Conservation (phyloP, 305 asterid species). For the Fraxinus ornus region DNA sequence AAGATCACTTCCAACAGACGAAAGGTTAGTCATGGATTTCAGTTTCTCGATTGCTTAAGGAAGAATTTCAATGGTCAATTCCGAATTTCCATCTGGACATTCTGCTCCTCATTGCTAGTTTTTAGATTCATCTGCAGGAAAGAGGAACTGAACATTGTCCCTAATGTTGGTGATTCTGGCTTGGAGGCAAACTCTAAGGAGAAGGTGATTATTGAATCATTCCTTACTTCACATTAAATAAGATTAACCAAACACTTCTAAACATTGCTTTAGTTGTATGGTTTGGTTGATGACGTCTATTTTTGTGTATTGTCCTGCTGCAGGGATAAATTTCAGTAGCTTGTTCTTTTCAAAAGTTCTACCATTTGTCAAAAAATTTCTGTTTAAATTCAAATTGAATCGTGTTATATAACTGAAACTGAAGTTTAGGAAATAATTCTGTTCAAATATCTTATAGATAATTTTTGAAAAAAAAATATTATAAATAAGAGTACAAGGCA, state of each 20-base stretch:
- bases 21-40: slow-evolving; percentile 29
- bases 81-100: not conserved
- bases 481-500: not conserved
- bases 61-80: not conserved
- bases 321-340: not conserved
- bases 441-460: not conserved
- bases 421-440: not conserved
- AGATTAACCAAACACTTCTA: not conserved
- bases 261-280: not conserved
- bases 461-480: not conserved
- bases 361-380: not conserved
- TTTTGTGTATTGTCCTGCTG: not conserved
- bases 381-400: not conserved
- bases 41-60: not conserved
- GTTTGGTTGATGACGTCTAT: not conserved
- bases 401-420: not conserved
- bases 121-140: slow-evolving; percentile 30
- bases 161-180: slow-evolving; percentile 21
- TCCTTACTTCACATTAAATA: slow-evolving; percentile 9
- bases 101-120: slow-evolving; percentile 1
- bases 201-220: slow-evolving; percentile 30
- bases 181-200: slow-evolving; percentile 20
- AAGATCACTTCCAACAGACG: slow-evolving; percentile 25
- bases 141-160: slow-evolving; percentile 19
- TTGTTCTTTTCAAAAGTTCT: not conserved